Evolutionary conservation across 805 yeast species (phyloP).

Genomic region (Wickerhamomyces subpelliculosus): DNA sequence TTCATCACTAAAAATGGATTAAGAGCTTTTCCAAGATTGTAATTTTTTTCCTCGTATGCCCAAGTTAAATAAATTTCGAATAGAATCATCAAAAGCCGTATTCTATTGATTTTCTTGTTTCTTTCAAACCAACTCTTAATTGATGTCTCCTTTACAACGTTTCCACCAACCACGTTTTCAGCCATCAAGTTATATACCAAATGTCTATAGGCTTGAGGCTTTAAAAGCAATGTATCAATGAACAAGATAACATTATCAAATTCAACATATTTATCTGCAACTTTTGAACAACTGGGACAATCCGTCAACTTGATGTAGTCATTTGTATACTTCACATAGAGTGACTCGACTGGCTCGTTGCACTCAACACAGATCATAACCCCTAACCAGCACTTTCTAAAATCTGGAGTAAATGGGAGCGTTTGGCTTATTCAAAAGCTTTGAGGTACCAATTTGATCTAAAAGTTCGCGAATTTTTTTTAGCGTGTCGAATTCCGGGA

Average conservation of each 20-base stretch:
- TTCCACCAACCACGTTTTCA: neutral
- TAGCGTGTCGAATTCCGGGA: too few species aligned
- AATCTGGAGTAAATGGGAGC: neutral
- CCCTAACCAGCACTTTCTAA: neutral
- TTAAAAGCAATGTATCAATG: slow-evolving; percentile 74
- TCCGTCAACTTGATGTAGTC: slow-evolving; percentile 74
- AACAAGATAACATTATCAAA: slow-evolving; percentile 78
- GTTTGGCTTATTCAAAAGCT: too few species aligned
- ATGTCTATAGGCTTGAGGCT: slow-evolving; percentile 86
- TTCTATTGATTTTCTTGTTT: slow-evolving; percentile 29
- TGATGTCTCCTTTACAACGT: slow-evolving; percentile 1
- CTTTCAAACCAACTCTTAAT: neutral
- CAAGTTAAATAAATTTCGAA: slow-evolving; percentile 89
- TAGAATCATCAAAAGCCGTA: slow-evolving; percentile 56
- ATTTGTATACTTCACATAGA: slow-evolving; percentile 68
- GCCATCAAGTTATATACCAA: slow-evolving; percentile 64
- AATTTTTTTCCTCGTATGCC: slow-evolving; percentile 78
- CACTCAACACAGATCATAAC: slow-evolving; percentile 89
- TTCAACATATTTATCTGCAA: slow-evolving; percentile 89
- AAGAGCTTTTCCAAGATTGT: slow-evolving; percentile 16
- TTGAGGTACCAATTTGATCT: neutral
- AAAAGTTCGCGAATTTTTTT: too few species aligned
- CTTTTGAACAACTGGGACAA: slow-evolving; percentile 62
- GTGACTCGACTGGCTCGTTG: slow-evolving; percentile 51
- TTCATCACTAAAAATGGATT: slow-evolving; percentile 22